These are phyloP conservation scores for Heimioporus retisporus DNA, from an alignment of 1,284 basidiomycete species.

Conservation along the genomic window DNA sequence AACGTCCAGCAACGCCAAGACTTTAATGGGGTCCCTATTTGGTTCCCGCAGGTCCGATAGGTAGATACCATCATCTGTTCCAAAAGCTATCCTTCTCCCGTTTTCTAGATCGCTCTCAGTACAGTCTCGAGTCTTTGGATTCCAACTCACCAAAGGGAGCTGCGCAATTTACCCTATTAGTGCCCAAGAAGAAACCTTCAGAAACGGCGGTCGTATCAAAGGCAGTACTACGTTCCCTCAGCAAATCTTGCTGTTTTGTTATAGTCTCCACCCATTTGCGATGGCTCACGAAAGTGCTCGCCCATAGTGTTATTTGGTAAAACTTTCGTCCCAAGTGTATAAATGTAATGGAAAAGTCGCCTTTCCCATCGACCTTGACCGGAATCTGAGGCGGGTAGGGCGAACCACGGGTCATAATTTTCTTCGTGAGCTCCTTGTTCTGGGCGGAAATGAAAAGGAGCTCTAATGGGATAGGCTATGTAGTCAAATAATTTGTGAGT, in stretches of 20 bases:
- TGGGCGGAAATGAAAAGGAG: conserved; percentile 85
- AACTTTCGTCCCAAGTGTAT: conserved; percentile 94
- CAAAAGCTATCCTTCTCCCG: conserved; percentile 93
- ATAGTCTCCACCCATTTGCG: conserved; percentile 98
- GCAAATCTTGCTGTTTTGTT: conserved; percentile 87
- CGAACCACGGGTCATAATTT: conserved; percentile 64
- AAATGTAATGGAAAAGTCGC: conserved; percentile 94
- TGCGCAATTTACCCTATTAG: conserved; percentile 93
- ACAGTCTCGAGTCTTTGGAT: conserved; percentile 6
- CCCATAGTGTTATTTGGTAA: conserved; percentile 95
- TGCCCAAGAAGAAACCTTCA: conserved; percentile 89
- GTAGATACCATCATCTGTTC: conserved; percentile 97
- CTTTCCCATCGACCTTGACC: conserved; percentile 80
- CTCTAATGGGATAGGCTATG: conserved; percentile 95
- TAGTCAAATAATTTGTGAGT: conserved; percentile 14
- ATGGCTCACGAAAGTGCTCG: conserved; percentile 86
- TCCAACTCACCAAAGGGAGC: conserved; percentile 89
- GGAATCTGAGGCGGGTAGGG: conserved; percentile 55
- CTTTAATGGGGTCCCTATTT: conserved; percentile 89
- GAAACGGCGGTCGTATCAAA: conserved; percentile 92
- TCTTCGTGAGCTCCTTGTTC: conserved; percentile 56
- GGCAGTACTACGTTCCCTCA: conserved; percentile 88
- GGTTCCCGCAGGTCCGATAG: conserved; percentile 88
- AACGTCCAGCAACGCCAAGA: conserved; percentile 91
- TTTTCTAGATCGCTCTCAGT: conserved; percentile 63